These are phyloP conservation scores for Cadophora luteo-olivacea DNA, from an alignment of 2,329 filamentous ascomycete species.

Conservation along the genomic window DNA sequence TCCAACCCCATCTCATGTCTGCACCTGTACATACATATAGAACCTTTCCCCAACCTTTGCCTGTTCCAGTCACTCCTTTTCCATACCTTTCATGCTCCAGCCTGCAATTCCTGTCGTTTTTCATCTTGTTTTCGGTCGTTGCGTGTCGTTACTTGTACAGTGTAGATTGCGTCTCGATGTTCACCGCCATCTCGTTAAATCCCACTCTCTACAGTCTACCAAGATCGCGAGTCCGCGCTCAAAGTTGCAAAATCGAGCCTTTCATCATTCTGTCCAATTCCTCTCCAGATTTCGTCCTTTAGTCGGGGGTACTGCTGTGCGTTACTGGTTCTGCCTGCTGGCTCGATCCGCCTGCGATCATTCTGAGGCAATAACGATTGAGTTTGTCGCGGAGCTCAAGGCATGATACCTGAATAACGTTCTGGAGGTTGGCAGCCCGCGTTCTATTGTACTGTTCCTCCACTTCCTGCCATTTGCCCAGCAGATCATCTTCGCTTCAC, in stretches of 20 bases:
- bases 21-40: constrained; percentile 16
- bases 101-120: constrained; percentile 12
- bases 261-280: not conserved
- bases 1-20: not conserved
- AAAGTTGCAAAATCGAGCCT: not conserved
- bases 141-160: constrained; percentile 29
- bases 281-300: not conserved
- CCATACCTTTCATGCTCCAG: constrained; percentile 8
- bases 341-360: not conserved
- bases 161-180: constrained; percentile 17
- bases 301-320: not conserved
- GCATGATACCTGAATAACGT: not conserved
- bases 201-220: constrained; percentile 1
- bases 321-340: not conserved
- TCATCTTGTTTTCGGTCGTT: constrained; percentile 21
- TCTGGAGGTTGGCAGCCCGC: not conserved
- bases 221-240: not conserved
- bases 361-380: not conserved
- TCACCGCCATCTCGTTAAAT: constrained; percentile 3
- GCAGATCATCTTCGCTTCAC: not conserved
- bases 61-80: constrained; percentile 4
- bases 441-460: not conserved
- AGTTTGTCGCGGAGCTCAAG: not conserved
- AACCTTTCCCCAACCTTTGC: constrained; percentile 4
- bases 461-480: not conserved